Conservation (phyloP, 192 early-diverging fungal genomes). For the Haplosporangium gracile region DNA sequence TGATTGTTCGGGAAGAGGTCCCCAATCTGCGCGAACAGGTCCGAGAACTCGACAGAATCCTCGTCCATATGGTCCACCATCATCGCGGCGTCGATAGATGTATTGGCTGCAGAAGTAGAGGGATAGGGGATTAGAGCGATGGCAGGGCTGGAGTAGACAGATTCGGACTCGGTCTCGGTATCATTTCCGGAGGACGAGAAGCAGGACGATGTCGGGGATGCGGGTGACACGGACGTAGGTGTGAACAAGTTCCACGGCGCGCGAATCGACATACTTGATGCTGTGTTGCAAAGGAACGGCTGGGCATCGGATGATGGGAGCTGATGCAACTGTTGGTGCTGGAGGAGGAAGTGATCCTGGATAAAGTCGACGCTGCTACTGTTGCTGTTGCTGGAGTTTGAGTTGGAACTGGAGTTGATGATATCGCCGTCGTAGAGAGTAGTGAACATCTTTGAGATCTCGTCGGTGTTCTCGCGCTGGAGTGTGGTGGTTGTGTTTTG, state of each 20-base stretch:
- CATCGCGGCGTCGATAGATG: background rate
- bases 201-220: slow-evolving; percentile 7
- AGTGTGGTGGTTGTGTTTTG: background rate
- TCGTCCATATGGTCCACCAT: slow-evolving; percentile 7
- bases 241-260: background rate
- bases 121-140: background rate
- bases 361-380: background rate
- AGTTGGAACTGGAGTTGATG: background rate
- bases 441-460: slow-evolving; percentile 29
- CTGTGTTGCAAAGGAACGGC: background rate
- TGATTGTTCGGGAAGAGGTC: slow-evolving; percentile 1
- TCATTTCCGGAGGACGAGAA: slow-evolving; percentile 6
- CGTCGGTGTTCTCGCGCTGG: slow-evolving; percentile 28
- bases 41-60: slow-evolving; percentile 1
- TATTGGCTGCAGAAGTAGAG: background rate
- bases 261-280: background rate
- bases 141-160: slow-evolving; percentile 22
- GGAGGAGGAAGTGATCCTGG: too few species aligned
- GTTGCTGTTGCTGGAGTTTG: background rate
- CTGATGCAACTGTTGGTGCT: background rate
- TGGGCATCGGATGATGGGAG: background rate
- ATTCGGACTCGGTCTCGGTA: background rate
- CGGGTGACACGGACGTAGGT: slow-evolving; percentile 11
- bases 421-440: slow-evolving; percentile 24
- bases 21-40: background rate